Evolutionary conservation across 345 rosid species (phyloP).

Genomic region (Alliaria petiolata): DNA sequence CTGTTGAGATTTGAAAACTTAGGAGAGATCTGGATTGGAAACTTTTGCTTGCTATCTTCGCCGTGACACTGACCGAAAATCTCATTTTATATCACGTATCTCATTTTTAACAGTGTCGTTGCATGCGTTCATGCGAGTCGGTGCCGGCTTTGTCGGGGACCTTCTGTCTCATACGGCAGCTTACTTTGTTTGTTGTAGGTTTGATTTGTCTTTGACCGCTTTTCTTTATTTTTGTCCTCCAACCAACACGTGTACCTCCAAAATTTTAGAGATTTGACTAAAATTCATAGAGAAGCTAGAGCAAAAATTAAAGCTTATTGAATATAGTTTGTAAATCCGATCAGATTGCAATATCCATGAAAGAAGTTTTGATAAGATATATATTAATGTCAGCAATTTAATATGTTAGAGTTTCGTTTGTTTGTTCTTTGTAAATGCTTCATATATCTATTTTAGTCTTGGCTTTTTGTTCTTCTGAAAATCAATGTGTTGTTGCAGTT

Average conservation of each 20-base stretch:
- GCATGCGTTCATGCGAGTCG: conserved; percentile 22
- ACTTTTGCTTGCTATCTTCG: too few species aligned
- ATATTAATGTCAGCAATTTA: too few species aligned
- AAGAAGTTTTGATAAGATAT: too few species aligned
- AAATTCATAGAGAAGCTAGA: not conserved
- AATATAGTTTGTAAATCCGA: not conserved
- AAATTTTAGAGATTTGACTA: not conserved
- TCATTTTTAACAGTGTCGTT: too few species aligned
- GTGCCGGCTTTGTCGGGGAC: conserved; percentile 29
- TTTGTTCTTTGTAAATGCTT: not conserved
- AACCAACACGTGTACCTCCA: conserved; percentile 11
- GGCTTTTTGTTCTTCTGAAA: too few species aligned
- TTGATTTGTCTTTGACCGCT: conserved; percentile 25
- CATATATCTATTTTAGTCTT: too few species aligned
- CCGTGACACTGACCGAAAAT: too few species aligned
- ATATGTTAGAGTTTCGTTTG: not conserved
- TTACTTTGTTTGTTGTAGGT: conserved; percentile 12
- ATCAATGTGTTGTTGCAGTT: not conserved
- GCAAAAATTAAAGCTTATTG: not conserved
- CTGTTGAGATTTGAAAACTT: too few species aligned
- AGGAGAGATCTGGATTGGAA: too few species aligned
- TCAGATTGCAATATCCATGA: not conserved
- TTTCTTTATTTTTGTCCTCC: not conserved
- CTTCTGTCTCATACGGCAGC: conserved; percentile 8
- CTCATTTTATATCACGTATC: too few species aligned